These are phyloP conservation scores for Diaporthe sp. DNA, from an alignment of 2,329 filamentous ascomycete species.

Conservation along the genomic window DNA sequence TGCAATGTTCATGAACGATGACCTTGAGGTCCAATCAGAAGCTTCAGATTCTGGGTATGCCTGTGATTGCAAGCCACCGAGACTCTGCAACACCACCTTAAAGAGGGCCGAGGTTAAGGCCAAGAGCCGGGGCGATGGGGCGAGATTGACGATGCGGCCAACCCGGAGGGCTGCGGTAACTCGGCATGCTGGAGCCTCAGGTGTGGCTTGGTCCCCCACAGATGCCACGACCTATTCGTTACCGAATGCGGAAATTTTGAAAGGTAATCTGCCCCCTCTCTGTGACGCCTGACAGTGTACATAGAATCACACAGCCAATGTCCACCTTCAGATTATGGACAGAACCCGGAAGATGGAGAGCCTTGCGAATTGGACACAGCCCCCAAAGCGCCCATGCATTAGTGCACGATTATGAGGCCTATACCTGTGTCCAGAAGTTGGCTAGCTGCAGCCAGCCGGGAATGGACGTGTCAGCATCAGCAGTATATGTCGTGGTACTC, in stretches of 20 bases:
- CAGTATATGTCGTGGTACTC: too few relatives aligned
- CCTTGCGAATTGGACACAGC: neutral
- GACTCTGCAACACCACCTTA: too few relatives aligned
- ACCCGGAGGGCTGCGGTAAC: too few relatives aligned
- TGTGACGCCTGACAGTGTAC: too few relatives aligned
- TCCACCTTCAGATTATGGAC: neutral
- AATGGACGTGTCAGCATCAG: neutral
- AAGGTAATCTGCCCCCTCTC: too few relatives aligned
- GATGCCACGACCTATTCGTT: too few relatives aligned
- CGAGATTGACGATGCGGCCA: too few relatives aligned
- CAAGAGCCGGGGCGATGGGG: too few relatives aligned
- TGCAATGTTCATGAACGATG: neutral
- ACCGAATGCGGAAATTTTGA: neutral
- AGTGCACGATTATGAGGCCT: neutral
- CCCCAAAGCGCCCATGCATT: neutral
- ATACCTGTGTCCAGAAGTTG: neutral
- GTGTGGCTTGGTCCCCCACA: too few relatives aligned
- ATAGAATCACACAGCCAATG: neutral
- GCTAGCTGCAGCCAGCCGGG: neutral
- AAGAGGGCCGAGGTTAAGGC: too few relatives aligned
- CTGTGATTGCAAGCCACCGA: too few relatives aligned
- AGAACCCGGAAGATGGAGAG: neutral
- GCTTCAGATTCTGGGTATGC: neutral
- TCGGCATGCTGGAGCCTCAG: too few relatives aligned
- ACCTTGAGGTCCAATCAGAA: neutral